Base-by-base conservation (phyloP, 2,329 filamentous ascomycete species). In the Cladosporium sp. region DNA sequence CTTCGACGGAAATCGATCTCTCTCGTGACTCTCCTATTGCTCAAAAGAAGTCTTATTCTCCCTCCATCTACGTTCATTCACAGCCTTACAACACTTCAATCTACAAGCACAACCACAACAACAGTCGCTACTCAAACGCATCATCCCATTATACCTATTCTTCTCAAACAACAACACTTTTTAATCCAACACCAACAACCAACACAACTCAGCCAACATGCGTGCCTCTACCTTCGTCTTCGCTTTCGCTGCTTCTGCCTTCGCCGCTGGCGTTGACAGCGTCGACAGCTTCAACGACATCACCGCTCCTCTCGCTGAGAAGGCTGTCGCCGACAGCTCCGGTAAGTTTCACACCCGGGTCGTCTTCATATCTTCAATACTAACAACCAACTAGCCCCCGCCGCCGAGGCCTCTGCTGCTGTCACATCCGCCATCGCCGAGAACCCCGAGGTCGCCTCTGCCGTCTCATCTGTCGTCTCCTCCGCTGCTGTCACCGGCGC, bases 171-270 rank as follows among this genome's bases (percentile, higher is more conserved):
- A 36, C 26, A 49, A 23, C 53, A 11, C 21, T 34, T 49, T 39
- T 36, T 54, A 16, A 51, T 39, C 32, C 46, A 36, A 39, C 49
- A 63, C 30, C 63, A 61, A 51, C 64, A 32, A 58, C 49, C 43
- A 66, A 63, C 49, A 59, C 56, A 65, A 51, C n/a, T 57, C 53
- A 66, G 39, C 58, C 58, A 66, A 48, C 23, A 66, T 66, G 65
- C 65, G 62, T 51, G 48, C 65, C 62, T 26, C 65, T 34, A 60
- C 58, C 65, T 43, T 59, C 51, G 58, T 66, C 65, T 28, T 66
- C 43, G 65, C 65, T 56, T 60, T 66, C 56, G 65, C 65, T 32
- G 65, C 65, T 34, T 39, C 43, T 48, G 65, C 56, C 34, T 58
- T 34, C 57, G 65, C 65, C 51, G 48, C 62, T 48, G 65, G 34